A percentile compares a stretch with the other conserved stretches of the same genome.
Evolutionary conservation across 345 rosid species (phyloP).

Genomic region (Arabidopsis thaliana): TAIR10.1 NC_003076.8:943001-943500

Average conservation of each 20-base stretch:
- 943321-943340: constrained; percentile 24
- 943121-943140: too few species aligned
- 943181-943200: too few species aligned
- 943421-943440: constrained; percentile 40
- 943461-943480: constrained; percentile 40
- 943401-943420: constrained; percentile 33
- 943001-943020: too few species aligned
- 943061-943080: too few species aligned
- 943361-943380: not conserved
- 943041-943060: too few species aligned
- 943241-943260: not conserved
- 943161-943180: too few species aligned
- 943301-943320: not conserved
- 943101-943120: too few species aligned
- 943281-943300: not conserved
- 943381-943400: constrained; percentile 24
- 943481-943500: constrained; percentile 42
- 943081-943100: too few species aligned
- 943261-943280: not conserved
- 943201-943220: not conserved
- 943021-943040: too few species aligned
- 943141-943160: too few species aligned
- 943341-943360: not conserved
- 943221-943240: not conserved
- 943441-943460: constrained; percentile 44